These are phyloP conservation scores for Lactifluus subvellereus DNA, from an alignment of 768 basidiomycete genomes.

Conservation along the genomic window DNA sequence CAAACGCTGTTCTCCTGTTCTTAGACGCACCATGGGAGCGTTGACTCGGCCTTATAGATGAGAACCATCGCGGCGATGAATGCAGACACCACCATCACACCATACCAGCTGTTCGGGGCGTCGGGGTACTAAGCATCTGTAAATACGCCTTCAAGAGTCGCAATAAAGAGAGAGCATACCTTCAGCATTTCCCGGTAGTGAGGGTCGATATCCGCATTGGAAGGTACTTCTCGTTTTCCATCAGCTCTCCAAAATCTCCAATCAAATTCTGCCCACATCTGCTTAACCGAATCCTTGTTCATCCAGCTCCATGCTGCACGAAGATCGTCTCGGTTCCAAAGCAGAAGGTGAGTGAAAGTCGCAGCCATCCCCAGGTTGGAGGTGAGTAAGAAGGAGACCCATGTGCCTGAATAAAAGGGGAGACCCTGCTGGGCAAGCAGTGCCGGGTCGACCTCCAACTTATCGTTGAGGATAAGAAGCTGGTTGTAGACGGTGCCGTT, in stretches of 20 bases:
- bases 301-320: slow-evolving; percentile 44
- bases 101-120: slow-evolving; percentile 34
- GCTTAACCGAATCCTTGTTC: slow-evolving; percentile 33
- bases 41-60: slow-evolving; percentile 44
- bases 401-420: slow-evolving; percentile 44
- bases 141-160: not conserved
- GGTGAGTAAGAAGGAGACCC: slow-evolving; percentile 40
- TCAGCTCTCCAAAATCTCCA: slow-evolving; percentile 41
- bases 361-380: slow-evolving; percentile 46
- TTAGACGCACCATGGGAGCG: slow-evolving; percentile 39
- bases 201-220: slow-evolving; percentile 38
- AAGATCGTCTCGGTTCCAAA: slow-evolving; percentile 44
- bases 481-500: slow-evolving; percentile 28
- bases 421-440: slow-evolving; percentile 39
- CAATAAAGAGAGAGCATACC: slow-evolving; percentile 26
- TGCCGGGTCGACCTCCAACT: slow-evolving; percentile 39
- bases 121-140: slow-evolving; percentile 31
- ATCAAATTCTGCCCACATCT: slow-evolving; percentile 34
- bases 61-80: slow-evolving; percentile 37
- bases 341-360: slow-evolving; percentile 42
- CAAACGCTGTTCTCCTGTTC: not conserved
- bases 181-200: slow-evolving; percentile 50
- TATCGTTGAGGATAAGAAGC: slow-evolving; percentile 31
- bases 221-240: slow-evolving; percentile 31
- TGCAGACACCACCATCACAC: slow-evolving; percentile 22